phyloP scores from a whole-genome alignment of 140 eudicot genomes.

The Cichorium intybus region DNA sequence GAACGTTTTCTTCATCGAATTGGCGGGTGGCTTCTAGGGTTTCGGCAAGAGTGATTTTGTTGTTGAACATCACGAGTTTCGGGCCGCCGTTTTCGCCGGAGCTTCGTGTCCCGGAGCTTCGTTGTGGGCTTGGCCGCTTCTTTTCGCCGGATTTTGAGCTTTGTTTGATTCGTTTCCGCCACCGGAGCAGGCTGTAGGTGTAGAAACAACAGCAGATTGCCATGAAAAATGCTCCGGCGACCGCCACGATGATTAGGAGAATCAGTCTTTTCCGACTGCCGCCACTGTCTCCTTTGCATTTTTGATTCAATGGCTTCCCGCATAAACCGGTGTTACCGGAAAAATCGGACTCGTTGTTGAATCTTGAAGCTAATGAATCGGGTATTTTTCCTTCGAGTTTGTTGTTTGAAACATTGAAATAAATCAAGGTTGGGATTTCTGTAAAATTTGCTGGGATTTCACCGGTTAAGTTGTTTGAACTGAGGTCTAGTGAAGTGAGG shows the following conservation, averaged over 20 bases:
- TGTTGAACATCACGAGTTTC: slow-evolving; percentile 85
- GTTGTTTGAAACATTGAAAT: slow-evolving; percentile 65
- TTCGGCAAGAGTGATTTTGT: slow-evolving; percentile 85
- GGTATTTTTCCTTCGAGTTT: slow-evolving; percentile 76
- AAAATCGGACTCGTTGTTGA: slow-evolving; percentile 45
- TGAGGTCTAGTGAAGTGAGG: slow-evolving; percentile 56
- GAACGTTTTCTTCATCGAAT: slow-evolving; percentile 85
- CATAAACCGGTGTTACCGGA: slow-evolving; percentile 53
- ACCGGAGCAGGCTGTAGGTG: slow-evolving; percentile 49
- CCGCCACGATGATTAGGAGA: slow-evolving; percentile 44
- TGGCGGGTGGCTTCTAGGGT: slow-evolving; percentile 87
- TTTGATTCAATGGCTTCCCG: slow-evolving; percentile 61
- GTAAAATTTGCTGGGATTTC: slow-evolving; percentile 66
- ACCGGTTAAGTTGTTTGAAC: slow-evolving; percentile 69
- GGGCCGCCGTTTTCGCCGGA: slow-evolving; percentile 80
- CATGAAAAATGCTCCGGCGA: slow-evolving; percentile 51
- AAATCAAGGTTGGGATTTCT: slow-evolving; percentile 40
- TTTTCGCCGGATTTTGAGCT: slow-evolving; percentile 58
- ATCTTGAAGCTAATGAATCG: slow-evolving; percentile 42
- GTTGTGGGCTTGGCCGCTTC: slow-evolving; percentile 54
- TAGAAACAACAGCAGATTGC: slow-evolving; percentile 66
- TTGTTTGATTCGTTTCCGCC: slow-evolving; percentile 66
- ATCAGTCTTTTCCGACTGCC: slow-evolving; percentile 45
- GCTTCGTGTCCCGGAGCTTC: slow-evolving; percentile 71
- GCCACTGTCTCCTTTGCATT: slow-evolving; percentile 35